These are phyloP conservation scores for Chlorella sp. DNA, from an alignment of 139 green algal genomes.

Conservation along the genomic window DNA sequence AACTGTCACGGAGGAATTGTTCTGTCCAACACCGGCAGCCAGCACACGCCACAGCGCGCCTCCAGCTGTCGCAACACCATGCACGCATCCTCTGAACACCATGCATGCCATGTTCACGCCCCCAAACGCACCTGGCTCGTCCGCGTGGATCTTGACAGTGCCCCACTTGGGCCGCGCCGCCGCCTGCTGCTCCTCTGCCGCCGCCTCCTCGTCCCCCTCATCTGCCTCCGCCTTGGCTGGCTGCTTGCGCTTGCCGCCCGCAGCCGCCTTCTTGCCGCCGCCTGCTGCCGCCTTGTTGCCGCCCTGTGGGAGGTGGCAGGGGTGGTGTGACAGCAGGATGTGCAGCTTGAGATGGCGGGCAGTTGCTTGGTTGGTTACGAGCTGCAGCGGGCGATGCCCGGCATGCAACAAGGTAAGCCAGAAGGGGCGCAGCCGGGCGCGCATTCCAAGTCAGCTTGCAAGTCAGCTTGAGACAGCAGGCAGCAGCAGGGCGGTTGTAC, in stretches of 20 bases:
- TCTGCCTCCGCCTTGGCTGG: background rate
- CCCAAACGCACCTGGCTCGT: constrained; percentile 14
- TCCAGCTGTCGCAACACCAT: background rate
- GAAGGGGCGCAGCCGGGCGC: background rate
- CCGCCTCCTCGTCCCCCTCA: constrained; percentile 8
- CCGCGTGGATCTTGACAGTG: constrained; percentile 24
- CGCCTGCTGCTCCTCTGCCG: background rate
- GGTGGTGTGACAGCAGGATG: background rate
- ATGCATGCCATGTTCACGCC: too few species aligned
- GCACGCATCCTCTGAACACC: too few species aligned
- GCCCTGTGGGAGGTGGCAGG: background rate
- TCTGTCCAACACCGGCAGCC: too few species aligned
- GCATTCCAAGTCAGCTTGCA: too few species aligned
- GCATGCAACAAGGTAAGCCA: background rate
- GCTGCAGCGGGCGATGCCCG: background rate
- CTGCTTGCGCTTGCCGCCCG: constrained; percentile 35
- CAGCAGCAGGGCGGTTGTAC: background rate
- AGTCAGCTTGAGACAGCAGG: background rate
- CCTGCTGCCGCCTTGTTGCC: background rate
- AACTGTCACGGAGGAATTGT: too few species aligned
- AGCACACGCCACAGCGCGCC: background rate
- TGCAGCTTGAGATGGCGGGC: background rate
- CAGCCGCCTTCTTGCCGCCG: constrained; percentile 1
- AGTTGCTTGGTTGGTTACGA: background rate
- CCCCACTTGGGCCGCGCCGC: constrained; percentile 14